Evolutionary conservation across 805 yeast species (phyloP), one percentile per base, ranked within the genome.

Genomic region (Candida fluviatilis): DNA sequence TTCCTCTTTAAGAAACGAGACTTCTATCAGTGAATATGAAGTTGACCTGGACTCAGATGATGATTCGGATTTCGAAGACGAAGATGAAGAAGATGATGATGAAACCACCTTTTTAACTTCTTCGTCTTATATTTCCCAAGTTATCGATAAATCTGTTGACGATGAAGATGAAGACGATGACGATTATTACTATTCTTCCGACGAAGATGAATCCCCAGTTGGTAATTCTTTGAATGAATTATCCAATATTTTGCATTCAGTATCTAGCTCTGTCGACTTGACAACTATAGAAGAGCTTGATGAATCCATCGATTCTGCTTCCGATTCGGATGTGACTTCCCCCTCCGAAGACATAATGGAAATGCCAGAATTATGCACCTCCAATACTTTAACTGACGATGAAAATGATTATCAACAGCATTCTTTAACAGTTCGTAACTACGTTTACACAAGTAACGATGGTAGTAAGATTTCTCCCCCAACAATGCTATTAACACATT

Each of bases 21-120:
- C 69, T 6, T 52, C 54, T 10, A 56, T 69, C 18, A 53, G 66
- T 31, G 73, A 67, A 39, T 64, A 64, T 45, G 73, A 66, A 47
- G 57, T 64, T 10, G 63, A 53, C 18, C 21, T 18, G 23, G 62
- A 54, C 39, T 50, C 54, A 7, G 53, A 50, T 21, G 48, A 54
- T 7, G 63, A 57, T 30, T 55, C 60, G 29, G 64, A 57, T 41
- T 48, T 50, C 10, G 57, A 53, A 27, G 39, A 39, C 27, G 37
- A 39, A 13, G 46, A 38, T 32, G 37, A 36, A 34, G 46, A 37
- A n/a, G 46, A 44, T 23, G 48, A 41, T 4, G 41, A 42, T 18
- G 43, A 36, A 12, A 32, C 28, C 14, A 21, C 43, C 4, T 37
- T 23, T 17, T 27, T 32, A 25, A 32, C 29, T 16, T 14, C 36